phyloP scores from a whole-genome alignment of 73 alveolate genomes.

The Stentor roeselii region DNA sequence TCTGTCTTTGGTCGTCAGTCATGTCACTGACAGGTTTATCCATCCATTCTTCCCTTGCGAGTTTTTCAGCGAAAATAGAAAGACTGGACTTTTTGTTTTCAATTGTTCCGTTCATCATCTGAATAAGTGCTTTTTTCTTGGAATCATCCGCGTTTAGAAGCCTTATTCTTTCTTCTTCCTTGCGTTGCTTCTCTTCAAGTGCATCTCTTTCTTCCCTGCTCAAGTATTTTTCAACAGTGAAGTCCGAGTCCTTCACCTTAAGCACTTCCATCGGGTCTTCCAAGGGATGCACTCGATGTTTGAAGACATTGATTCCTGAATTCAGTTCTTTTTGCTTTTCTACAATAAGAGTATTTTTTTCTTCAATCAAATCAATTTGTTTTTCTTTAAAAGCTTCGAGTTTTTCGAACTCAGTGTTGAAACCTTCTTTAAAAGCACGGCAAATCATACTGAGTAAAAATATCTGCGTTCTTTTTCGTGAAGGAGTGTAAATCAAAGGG shows the following conservation, averaged over 20 bases:
- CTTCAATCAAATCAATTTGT: slow-evolving; percentile 62
- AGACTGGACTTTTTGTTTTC: slow-evolving; percentile 69
- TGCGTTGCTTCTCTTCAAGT: slow-evolving; percentile 73
- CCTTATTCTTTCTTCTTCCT: slow-evolving; percentile 83
- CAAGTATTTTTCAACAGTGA: slow-evolving; percentile 76
- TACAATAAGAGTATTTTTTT: slow-evolving; percentile 75
- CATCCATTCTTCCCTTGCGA: slow-evolving; percentile 93
- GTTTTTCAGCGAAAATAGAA: slow-evolving; percentile 56
- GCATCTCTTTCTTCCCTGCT: slow-evolving; percentile 80
- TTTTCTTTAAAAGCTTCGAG: slow-evolving; percentile 77
- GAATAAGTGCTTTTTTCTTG: slow-evolving; percentile 82
- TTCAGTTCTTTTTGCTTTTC: slow-evolving; percentile 76
- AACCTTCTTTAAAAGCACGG: slow-evolving; percentile 69
- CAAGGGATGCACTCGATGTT: slow-evolving; percentile 54
- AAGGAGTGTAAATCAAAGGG: slow-evolving; percentile 77
- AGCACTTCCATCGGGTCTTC: slow-evolving; percentile 83
- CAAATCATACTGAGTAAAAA: slow-evolving; percentile 67
- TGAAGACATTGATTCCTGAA: slow-evolving; percentile 67
- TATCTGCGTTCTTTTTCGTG: slow-evolving; percentile 79
- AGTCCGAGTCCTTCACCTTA: slow-evolving; percentile 73
- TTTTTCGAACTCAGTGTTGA: slow-evolving; percentile 74
- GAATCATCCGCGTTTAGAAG: slow-evolving; percentile 88
- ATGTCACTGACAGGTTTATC: slow-evolving; percentile 82
- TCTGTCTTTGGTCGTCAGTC: slow-evolving; percentile 86
- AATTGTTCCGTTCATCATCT: slow-evolving; percentile 86